Base-by-base conservation (phyloP, 768 basidiomycete genomes). In the Boletus patriciae region DNA sequence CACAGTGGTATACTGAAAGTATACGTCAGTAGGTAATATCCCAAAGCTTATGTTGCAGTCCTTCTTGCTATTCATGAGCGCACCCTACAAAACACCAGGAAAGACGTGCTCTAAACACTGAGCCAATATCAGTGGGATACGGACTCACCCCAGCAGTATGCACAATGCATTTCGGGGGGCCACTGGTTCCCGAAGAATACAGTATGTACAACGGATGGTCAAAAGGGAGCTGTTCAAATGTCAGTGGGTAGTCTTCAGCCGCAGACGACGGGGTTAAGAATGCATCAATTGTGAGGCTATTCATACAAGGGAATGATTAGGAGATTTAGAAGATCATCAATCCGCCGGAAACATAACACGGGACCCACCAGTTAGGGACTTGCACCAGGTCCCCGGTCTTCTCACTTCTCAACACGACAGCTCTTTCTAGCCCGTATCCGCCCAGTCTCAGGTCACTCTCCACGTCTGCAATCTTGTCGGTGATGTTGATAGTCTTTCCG, bases 121-220 rank as follows among this genome's bases (percentile, higher is more conserved):
- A 38, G n/a, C 27, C 13, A 8, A 48, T 34, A 27, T 23, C 16
- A 51, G 25, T 50, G 33, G 46, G 41, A 29, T 41, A 9, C 6
- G 25, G 23, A 64, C 84, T 66, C 69, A 89, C 87, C 4, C 91
- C 91, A 10, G 81, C 86, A 41, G 80, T 78, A 70, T 93, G 91
- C 2, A 92, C 84, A 49, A 92, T 92, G 55, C 90, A 91, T 70
- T 93, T 92, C 1, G 90, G 90, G 46, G 87, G 84, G 21, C 92
- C 92, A 3, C 88, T 90, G 0, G 93, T 94, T 16, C 93, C 93
- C 15, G 89, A 92, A 38, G 88, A 91, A 70, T 92, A 94, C 16
- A 94, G 66, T 56, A 95, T 91, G 71, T 83, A 93, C 16, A 90
- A 72, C 2, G 92, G 92, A 34, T 92, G 88, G 56, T 78, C 80